Conservation (phyloP, 176 grass and related monocot species). For the Melocanna baccifera region DNA sequence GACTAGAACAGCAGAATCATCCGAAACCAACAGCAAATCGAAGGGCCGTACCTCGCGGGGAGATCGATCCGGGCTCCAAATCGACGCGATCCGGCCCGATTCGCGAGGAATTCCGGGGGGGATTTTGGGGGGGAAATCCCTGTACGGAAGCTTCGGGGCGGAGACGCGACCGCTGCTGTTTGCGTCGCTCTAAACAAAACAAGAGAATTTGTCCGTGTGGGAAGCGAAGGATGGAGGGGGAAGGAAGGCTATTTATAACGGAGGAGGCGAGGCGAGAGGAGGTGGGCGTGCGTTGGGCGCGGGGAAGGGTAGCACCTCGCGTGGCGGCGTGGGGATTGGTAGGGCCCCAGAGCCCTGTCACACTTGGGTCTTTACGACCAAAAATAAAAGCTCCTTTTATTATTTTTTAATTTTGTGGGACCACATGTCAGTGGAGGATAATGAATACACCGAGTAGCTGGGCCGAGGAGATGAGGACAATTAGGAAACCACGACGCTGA, state of each 20-base stretch:
- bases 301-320: neutral
- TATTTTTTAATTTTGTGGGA: fast-evolving
- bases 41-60: neutral
- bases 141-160: neutral
- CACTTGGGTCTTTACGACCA: neutral
- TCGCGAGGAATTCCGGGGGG: neutral
- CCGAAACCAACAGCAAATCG: neutral
- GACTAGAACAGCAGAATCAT: neutral
- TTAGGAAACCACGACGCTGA: neutral
- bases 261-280: too few relatives aligned
- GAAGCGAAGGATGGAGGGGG: neutral
- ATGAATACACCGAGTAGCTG: neutral
- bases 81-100: neutral
- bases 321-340: neutral
- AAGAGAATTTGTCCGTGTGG: neutral
- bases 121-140: neutral
- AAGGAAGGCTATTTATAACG: slow-evolving; percentile 14
- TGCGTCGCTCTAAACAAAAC: slow-evolving; percentile 2
- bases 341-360: neutral
- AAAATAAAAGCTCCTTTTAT: neutral
- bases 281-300: neutral
- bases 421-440: neutral
- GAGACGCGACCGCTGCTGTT: neutral
- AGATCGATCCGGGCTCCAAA: neutral
- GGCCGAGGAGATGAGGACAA: neutral